Base-by-base conservation (phyloP, 2,329 filamentous ascomycete genomes). In the Cytospora schulzeri region DNA sequence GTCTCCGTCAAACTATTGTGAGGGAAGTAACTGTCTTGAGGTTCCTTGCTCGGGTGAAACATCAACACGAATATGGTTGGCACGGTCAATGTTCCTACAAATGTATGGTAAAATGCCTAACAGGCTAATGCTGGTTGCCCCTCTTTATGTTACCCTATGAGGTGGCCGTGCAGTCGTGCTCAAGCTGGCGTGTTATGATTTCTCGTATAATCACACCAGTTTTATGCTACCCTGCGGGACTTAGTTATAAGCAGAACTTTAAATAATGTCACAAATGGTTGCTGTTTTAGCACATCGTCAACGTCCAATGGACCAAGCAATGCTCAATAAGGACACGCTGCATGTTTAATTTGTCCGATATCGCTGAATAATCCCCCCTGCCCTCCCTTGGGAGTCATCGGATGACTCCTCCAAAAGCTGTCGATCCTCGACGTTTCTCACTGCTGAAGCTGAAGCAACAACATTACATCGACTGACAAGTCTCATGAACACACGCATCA, bases 81-180 rank as follows among this genome's bases (percentile, higher is more conserved):
- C n/a, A n/a, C 45, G 3, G 9, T 48, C 45, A 15, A 14, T 24
- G n/a, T 22, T 2, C 14, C n/a, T 24, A 45, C 41, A 4, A 7
- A 9, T n/a, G n/a, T n/a, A n/a, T n/a, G n/a, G n/a, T n/a, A n/a
- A n/a, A n/a, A n/a, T 6, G 45, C 11, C n/a, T 14, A 4, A 22
- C 4, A 31, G 33, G 50, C 50, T 60, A 60, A 60, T 7, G 26
- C 24, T 19, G 12, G 14, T 12, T 48, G 60, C 60, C 60, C 60
- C 60, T 56, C 60, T 55, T 35, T 48, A 12, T n/a, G 19, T 35
- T 19, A 45, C 22, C 45, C 50, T 38, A 28, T 5, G 26, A 56
- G 52, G 33, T 29, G 59, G 52, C 50, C 50, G 17, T 45, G 17
- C 41, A 35, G 12, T 45, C 19, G 41, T 45, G 41, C 33, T 35